phyloP scores from a whole-genome alignment of 495 filamentous ascomycete species.

The Aspergillus sclerotioniger region DNA sequence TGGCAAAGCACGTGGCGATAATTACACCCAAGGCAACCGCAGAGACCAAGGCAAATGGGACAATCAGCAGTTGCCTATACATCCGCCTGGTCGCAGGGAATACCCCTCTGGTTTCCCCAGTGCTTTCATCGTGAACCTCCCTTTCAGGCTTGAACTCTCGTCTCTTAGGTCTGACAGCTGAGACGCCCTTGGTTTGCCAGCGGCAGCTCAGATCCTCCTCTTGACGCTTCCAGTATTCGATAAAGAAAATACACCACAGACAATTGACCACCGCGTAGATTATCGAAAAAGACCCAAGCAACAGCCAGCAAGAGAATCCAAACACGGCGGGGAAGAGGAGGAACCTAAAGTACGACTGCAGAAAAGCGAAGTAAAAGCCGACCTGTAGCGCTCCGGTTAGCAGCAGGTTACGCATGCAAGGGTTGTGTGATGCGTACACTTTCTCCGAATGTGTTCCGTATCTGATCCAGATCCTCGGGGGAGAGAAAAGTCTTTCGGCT shows the following conservation, averaged over 20 bases:
- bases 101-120: conserved; percentile 75
- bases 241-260: conserved; percentile 86
- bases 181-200: conserved; percentile 89
- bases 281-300: conserved; percentile 81
- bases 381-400: conserved; percentile 44
- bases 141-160: conserved; percentile 77
- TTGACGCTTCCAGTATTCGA: conserved; percentile 96
- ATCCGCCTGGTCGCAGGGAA: conserved; percentile 80
- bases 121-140: conserved; percentile 73
- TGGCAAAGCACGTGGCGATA: conserved; percentile 84
- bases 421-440: conserved; percentile 48
- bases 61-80: conserved; percentile 73
- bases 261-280: conserved; percentile 79
- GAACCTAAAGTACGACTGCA: conserved; percentile 89
- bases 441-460: conserved; percentile 88
- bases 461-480: conserved; percentile 73
- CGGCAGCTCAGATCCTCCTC: conserved; percentile 86
- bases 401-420: background rate
- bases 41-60: conserved; percentile 82
- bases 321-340: conserved; percentile 80
- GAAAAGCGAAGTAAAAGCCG: conserved; percentile 94
- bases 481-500: conserved; percentile 76
- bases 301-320: conserved; percentile 75
- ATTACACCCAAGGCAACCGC: conserved; percentile 68
- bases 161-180: conserved; percentile 72